Percentiles rank a stretch among this genome's conserved stretches.
Evolutionary conservation across 2,329 filamentous ascomycete species (phyloP).

Genomic region (Lasiodiplodia sp.): DNA sequence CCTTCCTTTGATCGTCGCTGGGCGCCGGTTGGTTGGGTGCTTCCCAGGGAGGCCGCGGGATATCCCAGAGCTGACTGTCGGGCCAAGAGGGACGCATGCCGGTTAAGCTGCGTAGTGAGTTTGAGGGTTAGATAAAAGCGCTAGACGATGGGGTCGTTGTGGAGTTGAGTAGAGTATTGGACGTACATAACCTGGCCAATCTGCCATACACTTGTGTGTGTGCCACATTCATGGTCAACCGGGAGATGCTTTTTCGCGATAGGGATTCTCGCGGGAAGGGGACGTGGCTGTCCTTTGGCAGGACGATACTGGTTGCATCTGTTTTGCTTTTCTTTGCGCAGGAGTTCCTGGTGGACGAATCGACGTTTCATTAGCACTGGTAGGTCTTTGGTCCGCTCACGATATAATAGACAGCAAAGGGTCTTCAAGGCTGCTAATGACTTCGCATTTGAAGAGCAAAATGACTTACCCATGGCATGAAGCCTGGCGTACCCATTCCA

Average conservation of each 20-base stretch:
- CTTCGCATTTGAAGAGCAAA: too few species aligned
- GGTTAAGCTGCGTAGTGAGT: neutral
- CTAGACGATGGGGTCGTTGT: neutral
- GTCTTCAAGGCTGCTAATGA: too few species aligned
- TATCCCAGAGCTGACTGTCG: too few species aligned
- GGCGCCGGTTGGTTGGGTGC: too few species aligned
- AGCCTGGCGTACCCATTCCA: neutral
- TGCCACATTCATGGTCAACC: neutral
- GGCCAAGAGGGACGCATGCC: too few species aligned
- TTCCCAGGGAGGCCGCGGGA: too few species aligned
- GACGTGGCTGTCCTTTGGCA: neutral
- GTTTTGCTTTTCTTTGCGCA: neutral
- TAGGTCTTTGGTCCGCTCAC: neutral
- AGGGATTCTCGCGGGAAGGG: neutral
- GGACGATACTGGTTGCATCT: neutral
- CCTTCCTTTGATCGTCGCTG: too few species aligned
- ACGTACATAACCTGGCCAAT: neutral
- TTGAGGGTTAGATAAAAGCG: neutral
- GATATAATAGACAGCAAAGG: too few species aligned
- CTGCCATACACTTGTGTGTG: slow-evolving; percentile 7
- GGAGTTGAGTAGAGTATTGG: neutral
- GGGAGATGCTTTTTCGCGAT: neutral
- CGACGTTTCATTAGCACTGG: neutral
- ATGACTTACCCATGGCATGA: slow-evolving; percentile 1
- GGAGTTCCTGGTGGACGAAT: neutral